Evolutionary conservation across 257 asterid genomes (phyloP), one percentile per base, ranked within the genome.

Genomic region (Nicotiana otophora): DNA sequence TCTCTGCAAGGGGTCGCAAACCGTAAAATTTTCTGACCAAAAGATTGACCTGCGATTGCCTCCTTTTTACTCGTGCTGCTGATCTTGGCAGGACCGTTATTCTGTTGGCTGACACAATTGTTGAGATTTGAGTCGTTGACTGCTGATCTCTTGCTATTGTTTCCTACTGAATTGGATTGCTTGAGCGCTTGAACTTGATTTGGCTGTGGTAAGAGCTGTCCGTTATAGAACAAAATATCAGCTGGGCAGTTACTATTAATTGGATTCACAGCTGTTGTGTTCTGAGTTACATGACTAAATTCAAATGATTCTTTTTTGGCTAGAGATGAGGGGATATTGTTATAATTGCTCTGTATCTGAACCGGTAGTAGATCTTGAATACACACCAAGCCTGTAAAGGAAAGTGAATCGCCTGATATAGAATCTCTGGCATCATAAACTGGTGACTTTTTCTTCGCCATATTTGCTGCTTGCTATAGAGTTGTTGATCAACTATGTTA

Each of bases 371-470:
- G 84, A n/a, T 90, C 87, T 68, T 87, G 91, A 36, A 70, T 72
- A 74, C 89, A 85, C 48, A 90, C 87, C 2, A 90, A 87, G 85
- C 90, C 84, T 31, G 92, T 67, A 34, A 91, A 93, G 82, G 94
- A 90, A 85, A 91, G 91, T 0, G 96, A 91, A 61, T 89, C 89
- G 11, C 77, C 82, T 1, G 96, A 91, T 72, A 89, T 55, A 31
- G 74, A 57, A 84, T 91, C 94, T 17, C 83, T 87, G 4, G 83
- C 83, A 30, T 80, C 83, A 30, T 77, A 87, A 78, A 85, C 85
- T 0, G 63, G 60, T n/a, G 75, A 77, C 85, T 81, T 87, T 84
- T 86, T 91, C 72, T 87, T 82, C 34, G 83, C 53, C 85, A 83
- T 42, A 42, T 42, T 1, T 85, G 79, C 10, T 87, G 83, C 70